phyloP scores from a whole-genome alignment of 805 yeast species.

The Saturnispora diversa region DNA sequence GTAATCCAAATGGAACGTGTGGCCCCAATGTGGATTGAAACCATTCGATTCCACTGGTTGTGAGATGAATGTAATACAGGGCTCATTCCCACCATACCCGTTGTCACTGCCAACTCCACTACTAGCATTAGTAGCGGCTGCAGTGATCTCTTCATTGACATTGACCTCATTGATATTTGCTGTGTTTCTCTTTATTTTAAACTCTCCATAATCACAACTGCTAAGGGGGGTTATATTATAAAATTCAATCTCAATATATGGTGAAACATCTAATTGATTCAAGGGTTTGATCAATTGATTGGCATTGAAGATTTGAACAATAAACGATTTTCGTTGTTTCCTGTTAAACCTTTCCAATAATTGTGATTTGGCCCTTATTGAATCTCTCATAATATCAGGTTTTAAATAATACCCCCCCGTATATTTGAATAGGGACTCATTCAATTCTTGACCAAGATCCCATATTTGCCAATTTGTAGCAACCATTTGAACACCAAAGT shows the following conservation, averaged over 20 bases:
- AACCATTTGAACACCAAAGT: slow-evolving; percentile 82
- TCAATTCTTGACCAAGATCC: slow-evolving; percentile 83
- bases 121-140: too few species aligned
- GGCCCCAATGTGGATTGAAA: slow-evolving; percentile 80
- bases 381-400: slow-evolving; percentile 36
- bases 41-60: slow-evolving; percentile 56
- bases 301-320: slow-evolving; percentile 59
- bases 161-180: too few species aligned
- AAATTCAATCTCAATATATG: slow-evolving; percentile 55
- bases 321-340: slow-evolving; percentile 17
- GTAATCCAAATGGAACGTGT: slow-evolving; percentile 36
- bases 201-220: too few species aligned
- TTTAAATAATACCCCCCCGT: slow-evolving; percentile 73
- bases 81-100: slow-evolving; percentile 6
- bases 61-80: slow-evolving; percentile 23
- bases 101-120: too few species aligned
- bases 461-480: slow-evolving; percentile 96
- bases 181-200: too few species aligned
- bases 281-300: slow-evolving; percentile 75
- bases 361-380: neutral
- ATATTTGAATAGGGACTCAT: slow-evolving; percentile 66
- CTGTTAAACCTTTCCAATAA: slow-evolving; percentile 2
- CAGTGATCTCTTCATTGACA: too few species aligned
- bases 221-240: slow-evolving; percentile 39
- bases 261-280: slow-evolving; percentile 42